Conservation (phyloP, 2,329 filamentous ascomycete species). For the Nemania diffusa region DNA sequence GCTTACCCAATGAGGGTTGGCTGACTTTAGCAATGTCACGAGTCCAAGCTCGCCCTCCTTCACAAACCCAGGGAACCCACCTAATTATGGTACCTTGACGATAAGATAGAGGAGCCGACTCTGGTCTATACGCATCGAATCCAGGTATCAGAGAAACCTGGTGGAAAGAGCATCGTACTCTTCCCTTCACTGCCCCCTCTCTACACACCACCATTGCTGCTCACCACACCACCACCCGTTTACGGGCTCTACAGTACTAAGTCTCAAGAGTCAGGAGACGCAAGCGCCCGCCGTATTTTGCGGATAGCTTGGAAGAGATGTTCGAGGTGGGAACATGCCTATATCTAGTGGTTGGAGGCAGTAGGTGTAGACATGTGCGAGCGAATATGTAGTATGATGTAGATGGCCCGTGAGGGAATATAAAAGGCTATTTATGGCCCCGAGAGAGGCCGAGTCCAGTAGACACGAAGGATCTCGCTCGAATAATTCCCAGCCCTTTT, state of each 20-base stretch:
- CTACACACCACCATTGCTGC: conserved; percentile 42
- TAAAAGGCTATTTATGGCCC: conserved; percentile 32
- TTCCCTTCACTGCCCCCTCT: conserved; percentile 38
- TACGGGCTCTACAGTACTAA: conserved; percentile 37
- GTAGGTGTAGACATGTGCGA: conserved; percentile 38
- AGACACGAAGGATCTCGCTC: conserved; percentile 37
- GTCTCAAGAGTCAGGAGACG: conserved; percentile 49
- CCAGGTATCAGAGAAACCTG: conserved; percentile 39
- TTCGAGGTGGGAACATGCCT: conserved; percentile 32
- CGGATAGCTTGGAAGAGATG: conserved; percentile 36
- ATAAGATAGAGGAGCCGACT: conserved; percentile 46
- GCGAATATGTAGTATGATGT: conserved; percentile 13
- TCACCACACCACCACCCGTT: conserved; percentile 44
- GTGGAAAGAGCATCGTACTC: conserved; percentile 36
- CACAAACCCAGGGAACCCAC: conserved; percentile 43
- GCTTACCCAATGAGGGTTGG: conserved; percentile 50
- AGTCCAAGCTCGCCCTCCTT: conserved; percentile 47
- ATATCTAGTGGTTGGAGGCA: conserved; percentile 38
- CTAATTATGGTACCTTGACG: conserved; percentile 35
- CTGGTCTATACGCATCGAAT: conserved; percentile 41
- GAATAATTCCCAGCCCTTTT: conserved; percentile 5
- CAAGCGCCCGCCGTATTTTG: conserved; percentile 37
- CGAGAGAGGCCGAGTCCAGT: conserved; percentile 12
- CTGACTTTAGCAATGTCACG: conserved; percentile 50
- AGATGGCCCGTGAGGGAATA: conserved; percentile 19